Percentiles rank a stretch among this genome's conserved stretches.
phyloP scores from a whole-genome alignment of 2,329 filamentous ascomycete genomes.

The Endoconidiophora polonica region DNA sequence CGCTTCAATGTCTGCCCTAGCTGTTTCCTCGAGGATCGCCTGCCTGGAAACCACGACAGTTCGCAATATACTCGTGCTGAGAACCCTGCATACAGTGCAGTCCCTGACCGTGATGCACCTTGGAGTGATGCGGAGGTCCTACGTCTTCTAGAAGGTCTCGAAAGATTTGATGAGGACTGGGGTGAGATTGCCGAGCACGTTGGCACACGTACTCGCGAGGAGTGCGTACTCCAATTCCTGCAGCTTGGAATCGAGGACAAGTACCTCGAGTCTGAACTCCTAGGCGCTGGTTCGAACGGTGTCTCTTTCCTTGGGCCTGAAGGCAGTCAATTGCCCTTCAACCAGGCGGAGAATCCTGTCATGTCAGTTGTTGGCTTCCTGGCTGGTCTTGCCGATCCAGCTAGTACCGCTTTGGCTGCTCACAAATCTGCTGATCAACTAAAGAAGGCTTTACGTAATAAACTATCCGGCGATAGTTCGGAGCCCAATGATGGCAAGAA shows the following conservation, averaged over 20 bases:
- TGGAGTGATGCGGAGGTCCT: conserved; percentile 87
- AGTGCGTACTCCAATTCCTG: conserved; percentile 92
- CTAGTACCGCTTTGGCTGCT: conserved; percentile 77
- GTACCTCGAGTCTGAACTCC: conserved; percentile 63
- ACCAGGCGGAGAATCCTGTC: conserved; percentile 85
- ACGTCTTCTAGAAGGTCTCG: conserved; percentile 76
- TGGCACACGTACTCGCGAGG: conserved; percentile 76
- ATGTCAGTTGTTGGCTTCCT: conserved; percentile 93
- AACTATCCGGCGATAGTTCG: conserved; percentile 43
- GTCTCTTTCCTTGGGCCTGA: conserved; percentile 53
- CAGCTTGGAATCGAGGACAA: conserved; percentile 96
- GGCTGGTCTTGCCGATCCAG: conserved; percentile 76
- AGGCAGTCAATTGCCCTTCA: conserved; percentile 73
- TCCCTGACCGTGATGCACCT: conserved; percentile 68
- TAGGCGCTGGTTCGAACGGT: conserved; percentile 35
- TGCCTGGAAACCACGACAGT: conserved; percentile 62
- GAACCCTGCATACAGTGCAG: conserved; percentile 63
- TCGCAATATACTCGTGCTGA: conserved; percentile 79
- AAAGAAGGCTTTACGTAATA: conserved; percentile 60
- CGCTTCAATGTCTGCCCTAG: conserved; percentile 84
- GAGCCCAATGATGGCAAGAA: conserved; percentile 34
- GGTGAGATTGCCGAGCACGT: conserved; percentile 83
- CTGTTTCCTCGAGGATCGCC: conserved; percentile 71
- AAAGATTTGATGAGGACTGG: conserved; percentile 94
- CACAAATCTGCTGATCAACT: conserved; percentile 77